Evolutionary conservation across 441 rosid species (phyloP).

Genomic region (Jatropha multifida): DNA sequence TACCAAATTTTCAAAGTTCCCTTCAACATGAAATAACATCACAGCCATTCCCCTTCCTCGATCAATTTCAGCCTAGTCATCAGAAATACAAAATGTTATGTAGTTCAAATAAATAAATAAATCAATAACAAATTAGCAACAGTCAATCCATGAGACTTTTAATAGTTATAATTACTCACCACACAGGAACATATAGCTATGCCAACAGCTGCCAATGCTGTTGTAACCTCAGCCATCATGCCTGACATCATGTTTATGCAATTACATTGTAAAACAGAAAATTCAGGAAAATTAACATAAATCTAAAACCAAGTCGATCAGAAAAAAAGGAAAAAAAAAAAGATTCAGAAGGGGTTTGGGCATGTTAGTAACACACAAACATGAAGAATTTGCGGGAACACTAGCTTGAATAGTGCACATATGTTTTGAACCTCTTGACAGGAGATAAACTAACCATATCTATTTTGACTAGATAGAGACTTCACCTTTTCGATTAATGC

Average conservation of each 20-base stretch:
- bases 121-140: background rate
- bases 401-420: background rate
- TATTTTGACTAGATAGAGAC: conserved; percentile 9
- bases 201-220: conserved; percentile 70
- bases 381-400: conserved; percentile 3
- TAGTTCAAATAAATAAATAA: background rate
- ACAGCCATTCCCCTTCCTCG: conserved; percentile 91
- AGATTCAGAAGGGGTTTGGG: background rate
- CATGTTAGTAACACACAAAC: background rate
- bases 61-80: conserved; percentile 75
- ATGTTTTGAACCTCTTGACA: background rate
- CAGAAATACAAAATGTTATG: conserved; percentile 14
- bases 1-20: conserved; percentile 74
- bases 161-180: conserved; percentile 52
- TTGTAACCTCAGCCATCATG: conserved; percentile 84
- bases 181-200: conserved; percentile 78
- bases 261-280: conserved; percentile 13
- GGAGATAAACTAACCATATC: background rate
- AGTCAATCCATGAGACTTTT: background rate
- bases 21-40: conserved; percentile 87
- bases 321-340: background rate
- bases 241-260: conserved; percentile 43
- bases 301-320: background rate
- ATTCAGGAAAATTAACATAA: conserved; percentile 1
- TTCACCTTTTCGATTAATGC: conserved; percentile 85